Conservation (phyloP, 495 filamentous ascomycete genomes). For the Xylaria nigripes region DNA sequence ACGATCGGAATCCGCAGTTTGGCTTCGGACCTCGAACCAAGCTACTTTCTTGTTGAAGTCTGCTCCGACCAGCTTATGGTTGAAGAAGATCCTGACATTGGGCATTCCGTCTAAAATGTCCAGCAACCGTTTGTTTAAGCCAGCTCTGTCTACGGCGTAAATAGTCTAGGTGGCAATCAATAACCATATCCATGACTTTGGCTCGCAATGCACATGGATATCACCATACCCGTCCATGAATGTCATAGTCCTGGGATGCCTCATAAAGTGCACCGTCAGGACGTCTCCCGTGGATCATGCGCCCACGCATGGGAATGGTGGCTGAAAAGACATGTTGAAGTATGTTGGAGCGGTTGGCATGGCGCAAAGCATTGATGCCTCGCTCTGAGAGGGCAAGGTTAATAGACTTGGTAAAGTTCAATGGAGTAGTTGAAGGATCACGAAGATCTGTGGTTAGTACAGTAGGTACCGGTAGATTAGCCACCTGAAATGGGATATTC, state of each 20-base stretch:
- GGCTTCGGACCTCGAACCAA: constrained; percentile 67
- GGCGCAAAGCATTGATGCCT: constrained; percentile 77
- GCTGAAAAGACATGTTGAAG: constrained; percentile 63
- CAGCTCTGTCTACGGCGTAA: constrained; percentile 59
- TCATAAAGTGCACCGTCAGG: constrained; percentile 59
- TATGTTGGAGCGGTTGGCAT: constrained; percentile 54
- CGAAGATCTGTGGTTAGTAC: constrained; percentile 60
- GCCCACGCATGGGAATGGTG: constrained; percentile 87
- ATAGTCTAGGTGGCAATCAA: constrained; percentile 30
- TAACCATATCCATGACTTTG: background rate
- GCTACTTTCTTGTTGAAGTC: constrained; percentile 70
- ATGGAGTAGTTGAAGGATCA: constrained; percentile 68
- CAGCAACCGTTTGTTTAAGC: constrained; percentile 76
- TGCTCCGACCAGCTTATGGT: constrained; percentile 81
- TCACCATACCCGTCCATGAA: constrained; percentile 66
- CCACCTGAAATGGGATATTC: background rate
- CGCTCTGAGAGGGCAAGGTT: constrained; percentile 91
- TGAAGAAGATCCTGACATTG: constrained; percentile 86
- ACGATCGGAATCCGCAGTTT: constrained; percentile 14
- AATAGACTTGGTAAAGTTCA: constrained; percentile 97
- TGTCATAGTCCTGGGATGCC: constrained; percentile 79
- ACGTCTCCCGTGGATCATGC: constrained; percentile 89
- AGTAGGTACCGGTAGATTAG: background rate
- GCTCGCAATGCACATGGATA: background rate
- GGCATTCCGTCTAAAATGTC: constrained; percentile 74